Conservation (phyloP, 768 basidiomycete species). For the Russula vinacea region DNA sequence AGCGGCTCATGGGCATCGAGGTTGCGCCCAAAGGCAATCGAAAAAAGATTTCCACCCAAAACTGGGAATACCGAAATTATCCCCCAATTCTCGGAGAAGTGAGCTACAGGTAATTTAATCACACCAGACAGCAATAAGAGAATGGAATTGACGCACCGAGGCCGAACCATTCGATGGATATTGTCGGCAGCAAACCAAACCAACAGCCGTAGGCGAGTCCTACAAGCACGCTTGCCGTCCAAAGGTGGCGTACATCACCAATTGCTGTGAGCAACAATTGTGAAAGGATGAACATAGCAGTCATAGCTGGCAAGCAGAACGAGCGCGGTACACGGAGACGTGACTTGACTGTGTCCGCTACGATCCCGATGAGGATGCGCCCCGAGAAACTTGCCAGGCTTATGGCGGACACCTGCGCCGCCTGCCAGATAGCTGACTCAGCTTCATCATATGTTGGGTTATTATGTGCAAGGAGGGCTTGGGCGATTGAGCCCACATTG, state of each 20-base stretch:
- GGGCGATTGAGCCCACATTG: slow-evolving; percentile 78
- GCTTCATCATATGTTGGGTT: slow-evolving; percentile 62
- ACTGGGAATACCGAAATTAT: slow-evolving; percentile 70
- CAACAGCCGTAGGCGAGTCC: slow-evolving; percentile 71
- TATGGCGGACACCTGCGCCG: slow-evolving; percentile 77
- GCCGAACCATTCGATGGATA: slow-evolving; percentile 87
- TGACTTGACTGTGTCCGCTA: slow-evolving; percentile 62
- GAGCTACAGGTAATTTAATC: slow-evolving; percentile 40
- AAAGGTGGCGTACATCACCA: slow-evolving; percentile 58
- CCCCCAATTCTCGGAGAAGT: slow-evolving; percentile 87
- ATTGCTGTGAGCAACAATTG: slow-evolving; percentile 59
- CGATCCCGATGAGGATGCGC: slow-evolving; percentile 70
- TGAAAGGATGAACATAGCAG: slow-evolving; percentile 65
- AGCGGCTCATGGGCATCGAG: slow-evolving; percentile 64
- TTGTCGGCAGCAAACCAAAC: slow-evolving; percentile 72
- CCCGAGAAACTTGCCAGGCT: slow-evolving; percentile 81
- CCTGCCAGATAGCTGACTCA: slow-evolving; percentile 71
- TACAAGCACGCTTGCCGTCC: slow-evolving; percentile 55
- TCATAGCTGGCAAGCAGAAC: slow-evolving; percentile 64
- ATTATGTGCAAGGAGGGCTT: slow-evolving; percentile 60
- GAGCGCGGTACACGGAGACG: slow-evolving; percentile 60
- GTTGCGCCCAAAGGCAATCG: slow-evolving; percentile 76
- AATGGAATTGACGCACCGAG: slow-evolving; percentile 54
- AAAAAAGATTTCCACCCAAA: slow-evolving; percentile 78
- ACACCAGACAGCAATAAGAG: neutral